These are phyloP conservation scores for Dactylella cylindrospora DNA, from an alignment of 2,329 filamentous ascomycete species.

Conservation along the genomic window DNA sequence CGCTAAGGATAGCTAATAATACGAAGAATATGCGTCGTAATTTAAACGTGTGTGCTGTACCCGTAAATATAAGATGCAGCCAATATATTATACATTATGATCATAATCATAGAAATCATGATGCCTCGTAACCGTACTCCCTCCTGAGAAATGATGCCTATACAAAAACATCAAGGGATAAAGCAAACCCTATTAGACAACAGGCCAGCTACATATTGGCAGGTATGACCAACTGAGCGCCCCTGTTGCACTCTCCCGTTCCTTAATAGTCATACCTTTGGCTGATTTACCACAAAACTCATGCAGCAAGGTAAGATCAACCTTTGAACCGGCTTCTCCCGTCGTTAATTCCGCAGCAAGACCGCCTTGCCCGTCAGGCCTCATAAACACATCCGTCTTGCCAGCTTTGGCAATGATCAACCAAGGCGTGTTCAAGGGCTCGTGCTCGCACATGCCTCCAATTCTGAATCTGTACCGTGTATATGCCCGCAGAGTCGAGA, in stretches of 20 bases:
- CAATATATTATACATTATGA: too few relatives aligned
- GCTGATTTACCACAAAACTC: slow-evolving; percentile 18
- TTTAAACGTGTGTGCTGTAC: too few relatives aligned
- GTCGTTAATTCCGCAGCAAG: slow-evolving; percentile 17
- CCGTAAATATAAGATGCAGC: too few relatives aligned
- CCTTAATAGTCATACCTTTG: slow-evolving; percentile 21
- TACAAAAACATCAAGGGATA: too few relatives aligned
- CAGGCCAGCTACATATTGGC: slow-evolving; percentile 12
- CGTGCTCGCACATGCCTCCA: slow-evolving; percentile 18
- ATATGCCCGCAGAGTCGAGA: slow-evolving; percentile 6
- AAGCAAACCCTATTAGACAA: background rate
- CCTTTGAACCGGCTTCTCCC: slow-evolving; percentile 2
- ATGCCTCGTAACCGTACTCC: too few relatives aligned
- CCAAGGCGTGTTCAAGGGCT: slow-evolving; percentile 12
- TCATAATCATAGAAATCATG: too few relatives aligned
- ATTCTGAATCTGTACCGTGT: slow-evolving; percentile 28
- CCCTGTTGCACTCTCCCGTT: slow-evolving; percentile 10
- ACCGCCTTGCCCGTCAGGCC: slow-evolving; percentile 20
- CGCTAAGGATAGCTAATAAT: too few relatives aligned
- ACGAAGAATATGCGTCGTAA: too few relatives aligned
- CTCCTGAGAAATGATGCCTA: too few relatives aligned
- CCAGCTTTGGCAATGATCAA: slow-evolving; percentile 17
- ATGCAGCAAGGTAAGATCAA: slow-evolving; percentile 7
- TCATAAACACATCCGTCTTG: slow-evolving; percentile 9
- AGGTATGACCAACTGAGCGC: slow-evolving; percentile 15